Percentiles rank a stretch among this genome's conserved stretches.
Conservation (phyloP, 192 early-diverging fungal species). For the Coemansia sp. region DNA sequence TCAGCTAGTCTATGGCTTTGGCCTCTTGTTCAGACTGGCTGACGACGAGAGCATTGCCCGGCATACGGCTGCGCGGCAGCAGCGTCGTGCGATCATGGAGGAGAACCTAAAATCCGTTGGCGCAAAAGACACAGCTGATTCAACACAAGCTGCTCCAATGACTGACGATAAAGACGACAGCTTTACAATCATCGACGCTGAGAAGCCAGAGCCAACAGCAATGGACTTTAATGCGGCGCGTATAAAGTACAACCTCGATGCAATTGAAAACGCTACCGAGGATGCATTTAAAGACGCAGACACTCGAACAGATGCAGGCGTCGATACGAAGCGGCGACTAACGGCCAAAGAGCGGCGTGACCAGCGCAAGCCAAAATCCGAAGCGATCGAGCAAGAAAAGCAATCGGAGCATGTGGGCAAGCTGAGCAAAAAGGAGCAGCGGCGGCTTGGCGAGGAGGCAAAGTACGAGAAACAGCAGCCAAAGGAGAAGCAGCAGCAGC, state of each 20-base stretch:
- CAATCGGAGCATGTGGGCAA: constrained; percentile 12
- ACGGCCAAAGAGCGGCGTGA: constrained; percentile 84
- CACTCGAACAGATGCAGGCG: not conserved
- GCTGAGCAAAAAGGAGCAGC: constrained; percentile 41
- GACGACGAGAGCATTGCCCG: constrained; percentile 77
- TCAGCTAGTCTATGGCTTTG: constrained; percentile 95
- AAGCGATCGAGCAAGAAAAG: not conserved
- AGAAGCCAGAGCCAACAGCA: not conserved
- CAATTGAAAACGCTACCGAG: constrained; percentile 38
- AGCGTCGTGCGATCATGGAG: constrained; percentile 42
- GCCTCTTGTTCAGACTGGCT: constrained; percentile 79
- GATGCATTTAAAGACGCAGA: constrained; percentile 21
- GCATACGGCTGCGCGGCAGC: constrained; percentile 68
- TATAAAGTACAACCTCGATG: constrained; percentile 55
- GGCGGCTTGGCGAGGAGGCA: constrained; percentile 24
- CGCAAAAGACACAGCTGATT: not conserved
- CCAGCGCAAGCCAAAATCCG: constrained; percentile 62
- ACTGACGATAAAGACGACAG: constrained; percentile 8
- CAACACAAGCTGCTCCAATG: not conserved
- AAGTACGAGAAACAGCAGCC: constrained; percentile 32
- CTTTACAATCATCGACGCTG: constrained; percentile 10
- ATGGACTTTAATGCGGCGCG: constrained; percentile 39
- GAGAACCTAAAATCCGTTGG: constrained; percentile 18
- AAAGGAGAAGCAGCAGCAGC: constrained; percentile 30
- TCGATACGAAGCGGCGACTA: constrained; percentile 46